A percentile compares a stretch with the other conserved stretches of the same genome.
These are phyloP conservation scores for Monsonia emarginata DNA, from an alignment of 441 rosid species.

Conservation along the genomic window DNA sequence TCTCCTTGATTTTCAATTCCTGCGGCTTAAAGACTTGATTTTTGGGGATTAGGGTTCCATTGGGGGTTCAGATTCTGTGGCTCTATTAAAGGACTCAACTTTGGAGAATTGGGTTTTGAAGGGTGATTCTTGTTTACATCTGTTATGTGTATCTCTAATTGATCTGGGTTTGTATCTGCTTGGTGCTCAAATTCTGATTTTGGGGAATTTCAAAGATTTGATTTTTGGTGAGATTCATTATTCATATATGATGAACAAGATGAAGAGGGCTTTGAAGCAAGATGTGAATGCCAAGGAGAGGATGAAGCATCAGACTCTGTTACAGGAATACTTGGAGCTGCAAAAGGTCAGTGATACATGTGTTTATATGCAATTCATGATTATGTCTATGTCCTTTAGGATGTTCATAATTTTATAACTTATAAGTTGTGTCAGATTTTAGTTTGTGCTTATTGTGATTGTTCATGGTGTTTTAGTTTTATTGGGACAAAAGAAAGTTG, in stretches of 20 bases:
- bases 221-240: conserved; percentile 9
- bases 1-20: conserved; percentile 1
- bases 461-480: background rate
- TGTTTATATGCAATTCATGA: background rate
- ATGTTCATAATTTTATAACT: background rate
- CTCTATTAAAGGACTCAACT: background rate
- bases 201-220: conserved; percentile 5
- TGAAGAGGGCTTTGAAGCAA: conserved; percentile 23
- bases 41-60: background rate
- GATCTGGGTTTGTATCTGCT: conserved; percentile 7
- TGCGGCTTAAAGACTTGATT: background rate
- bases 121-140: background rate
- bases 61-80: background rate
- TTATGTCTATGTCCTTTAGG: background rate
- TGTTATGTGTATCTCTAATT: background rate
- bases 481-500: background rate
- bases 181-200: background rate
- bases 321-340: conserved; percentile 33
- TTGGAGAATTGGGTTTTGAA: background rate
- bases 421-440: background rate
- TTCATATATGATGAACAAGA: conserved; percentile 17
- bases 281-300: conserved; percentile 22
- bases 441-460: background rate
- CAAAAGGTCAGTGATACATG: conserved; percentile 29
- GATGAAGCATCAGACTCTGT: conserved; percentile 27